Evolutionary conservation across 2,329 filamentous ascomycete genomes (phyloP), one percentile per base, ranked within the genome.

Genomic region (Coleophoma crateriformis): DNA sequence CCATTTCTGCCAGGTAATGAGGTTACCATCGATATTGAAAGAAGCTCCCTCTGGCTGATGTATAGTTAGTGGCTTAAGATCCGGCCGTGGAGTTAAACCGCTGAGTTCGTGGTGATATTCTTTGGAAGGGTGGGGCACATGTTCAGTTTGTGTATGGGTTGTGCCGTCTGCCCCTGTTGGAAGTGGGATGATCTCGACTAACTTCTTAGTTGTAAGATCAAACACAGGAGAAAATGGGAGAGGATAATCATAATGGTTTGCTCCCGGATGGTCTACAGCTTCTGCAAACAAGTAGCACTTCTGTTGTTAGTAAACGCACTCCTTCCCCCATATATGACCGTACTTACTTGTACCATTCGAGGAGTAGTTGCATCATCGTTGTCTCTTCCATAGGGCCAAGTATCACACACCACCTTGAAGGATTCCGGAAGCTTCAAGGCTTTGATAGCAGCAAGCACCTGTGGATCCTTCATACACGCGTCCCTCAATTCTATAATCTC

Each of bases 41-140:
- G 78, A 82, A 1, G 81, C 75, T 0, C 82, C 82, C 44, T 84
- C 78, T 0, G 82, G 81, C 54, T 85, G 82, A 7, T 77, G 65
- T n/a, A 85, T 77, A 52, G 82, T 77, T 50, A 84, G 68, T 2
- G 79, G 79, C 65, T 84, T 85, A 35, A 77, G 59, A 53, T 75
- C 73, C 53, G 70, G 71, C 20, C 75, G 59, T 13, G 65, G 61
- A 34, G 19, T 19, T 11, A 44, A 19, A 63, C 61, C 22, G 10
- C 74, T 61, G 7, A 76, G 59, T 55, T 66, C 63, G 34, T 61
- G 63, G 40, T 62, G 55, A 44, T 65, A 65, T 48, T 65, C 63
- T 44, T 44, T 44, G 11, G 41, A 27, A 27, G 41, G 8, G 20
- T 79, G 41, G 32, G 41, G 41, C 14, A 44, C 41, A 44, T 44